Conservation (phyloP, 2,329 filamentous ascomycete genomes). For the Xylaria sp. region DNA sequence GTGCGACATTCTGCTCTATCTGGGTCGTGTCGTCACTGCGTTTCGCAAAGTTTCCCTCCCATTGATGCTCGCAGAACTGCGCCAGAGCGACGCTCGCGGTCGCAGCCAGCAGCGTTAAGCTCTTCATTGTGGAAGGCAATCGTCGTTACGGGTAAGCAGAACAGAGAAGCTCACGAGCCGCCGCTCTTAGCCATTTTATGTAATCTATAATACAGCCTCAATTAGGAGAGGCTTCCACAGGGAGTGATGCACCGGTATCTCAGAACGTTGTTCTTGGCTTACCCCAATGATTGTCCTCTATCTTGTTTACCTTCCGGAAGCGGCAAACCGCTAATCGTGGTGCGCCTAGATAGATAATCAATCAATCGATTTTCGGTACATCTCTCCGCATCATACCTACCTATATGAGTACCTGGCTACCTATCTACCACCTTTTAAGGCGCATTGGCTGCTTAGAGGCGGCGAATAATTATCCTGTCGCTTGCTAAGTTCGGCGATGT, state of each 20-base stretch:
- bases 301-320: slow-evolving; percentile 20
- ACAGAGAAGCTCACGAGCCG: not conserved
- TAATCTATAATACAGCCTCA: not conserved
- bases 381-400: slow-evolving; percentile 1
- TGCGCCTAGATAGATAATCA: slow-evolving; percentile 1
- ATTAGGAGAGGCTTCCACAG: not conserved
- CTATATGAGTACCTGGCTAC: not conserved
- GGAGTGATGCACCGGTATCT: not conserved
- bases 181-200: not conserved
- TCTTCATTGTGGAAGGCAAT: slow-evolving; percentile 20
- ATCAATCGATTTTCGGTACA: not conserved
- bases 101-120: slow-evolving; percentile 23
- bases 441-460: not conserved
- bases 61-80: slow-evolving; percentile 41
- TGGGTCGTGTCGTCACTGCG: slow-evolving; percentile 31
- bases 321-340: slow-evolving; percentile 5
- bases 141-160: not conserved
- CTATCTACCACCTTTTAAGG: not conserved
- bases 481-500: not conserved
- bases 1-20: slow-evolving; percentile 28
- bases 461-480: not conserved
- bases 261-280: slow-evolving; percentile 11
- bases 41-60: slow-evolving; percentile 38
- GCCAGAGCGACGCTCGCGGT: slow-evolving; percentile 20
- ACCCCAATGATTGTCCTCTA: slow-evolving; percentile 5